phyloP scores from a whole-genome alignment of 495 filamentous ascomycete genomes.

The Penicillium bovifimosum region DNA sequence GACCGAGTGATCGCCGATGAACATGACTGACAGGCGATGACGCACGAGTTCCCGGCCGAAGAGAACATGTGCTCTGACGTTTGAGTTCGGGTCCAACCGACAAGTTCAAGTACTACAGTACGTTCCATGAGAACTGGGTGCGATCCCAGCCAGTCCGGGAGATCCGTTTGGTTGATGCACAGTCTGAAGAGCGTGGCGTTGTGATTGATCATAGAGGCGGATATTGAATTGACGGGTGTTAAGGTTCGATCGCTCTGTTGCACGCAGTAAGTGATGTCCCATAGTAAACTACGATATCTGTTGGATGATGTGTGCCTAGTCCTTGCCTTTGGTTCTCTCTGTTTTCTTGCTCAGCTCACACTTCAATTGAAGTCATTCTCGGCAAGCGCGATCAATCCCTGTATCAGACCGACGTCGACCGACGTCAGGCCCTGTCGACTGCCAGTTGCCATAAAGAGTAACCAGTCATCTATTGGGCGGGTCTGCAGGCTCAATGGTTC shows the following conservation, averaged over 20 bases:
- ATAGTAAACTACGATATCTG: neutral
- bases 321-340: neutral
- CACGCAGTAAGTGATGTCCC: neutral
- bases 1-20: conserved; percentile 25
- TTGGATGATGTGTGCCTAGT: neutral
- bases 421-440: neutral
- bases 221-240: too few species aligned
- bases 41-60: neutral
- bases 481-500: neutral
- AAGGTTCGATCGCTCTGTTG: too few species aligned
- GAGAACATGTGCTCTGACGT: neutral
- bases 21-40: conserved; percentile 18
- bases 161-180: neutral
- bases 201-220: neutral
- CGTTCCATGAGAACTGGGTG: conserved; percentile 13
- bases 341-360: neutral
- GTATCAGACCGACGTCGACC: neutral
- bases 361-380: neutral
- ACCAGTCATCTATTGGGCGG: neutral
- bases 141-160: conserved; percentile 14
- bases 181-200: neutral
- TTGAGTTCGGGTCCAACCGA: neutral
- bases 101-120: neutral
- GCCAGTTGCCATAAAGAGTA: neutral
- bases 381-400: neutral